Conservation (phyloP, 371 early-diverging fungal genomes). For the Circinella umbellata region DNA sequence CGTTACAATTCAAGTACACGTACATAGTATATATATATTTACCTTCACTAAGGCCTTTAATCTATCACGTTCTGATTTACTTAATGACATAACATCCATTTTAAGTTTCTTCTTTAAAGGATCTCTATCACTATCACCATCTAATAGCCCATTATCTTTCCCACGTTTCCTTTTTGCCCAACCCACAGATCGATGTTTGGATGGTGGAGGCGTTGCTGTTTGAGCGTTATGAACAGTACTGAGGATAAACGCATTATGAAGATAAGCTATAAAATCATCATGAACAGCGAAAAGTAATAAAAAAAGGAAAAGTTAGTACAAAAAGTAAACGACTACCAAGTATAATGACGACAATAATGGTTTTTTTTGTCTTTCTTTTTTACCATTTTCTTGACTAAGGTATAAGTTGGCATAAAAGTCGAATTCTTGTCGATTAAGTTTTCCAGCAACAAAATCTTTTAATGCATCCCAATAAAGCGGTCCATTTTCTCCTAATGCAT, state of each 20-base stretch:
- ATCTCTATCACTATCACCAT: constrained; percentile 50
- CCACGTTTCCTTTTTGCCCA: constrained; percentile 69
- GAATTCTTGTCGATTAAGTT: constrained; percentile 77
- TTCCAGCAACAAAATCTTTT: constrained; percentile 79
- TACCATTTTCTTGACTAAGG: constrained; percentile 67
- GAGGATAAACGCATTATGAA: constrained; percentile 83
- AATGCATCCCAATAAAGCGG: constrained; percentile 80
- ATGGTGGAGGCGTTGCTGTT: constrained; percentile 71
- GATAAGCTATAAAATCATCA: constrained; percentile 47
- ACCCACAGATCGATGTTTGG: constrained; percentile 64
- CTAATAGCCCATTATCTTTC: constrained; percentile 53
- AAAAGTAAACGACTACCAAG: no score
- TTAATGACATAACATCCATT: constrained; percentile 73
- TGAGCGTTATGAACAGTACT: constrained; percentile 82
- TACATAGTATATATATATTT: background rate
- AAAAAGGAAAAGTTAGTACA: no score
- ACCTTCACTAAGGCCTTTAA: constrained; percentile 66
- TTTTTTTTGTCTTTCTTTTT: background rate
- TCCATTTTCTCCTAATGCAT: constrained; percentile 80
- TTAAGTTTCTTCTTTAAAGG: constrained; percentile 67
- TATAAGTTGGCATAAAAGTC: constrained; percentile 79
- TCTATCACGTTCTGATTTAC: constrained; percentile 72
- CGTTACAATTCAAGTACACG: background rate
- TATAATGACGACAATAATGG: no score
- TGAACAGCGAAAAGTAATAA: background rate